These are phyloP conservation scores for Leccinum laetum DNA, from an alignment of 1,284 basidiomycete genomes.

Conservation along the genomic window DNA sequence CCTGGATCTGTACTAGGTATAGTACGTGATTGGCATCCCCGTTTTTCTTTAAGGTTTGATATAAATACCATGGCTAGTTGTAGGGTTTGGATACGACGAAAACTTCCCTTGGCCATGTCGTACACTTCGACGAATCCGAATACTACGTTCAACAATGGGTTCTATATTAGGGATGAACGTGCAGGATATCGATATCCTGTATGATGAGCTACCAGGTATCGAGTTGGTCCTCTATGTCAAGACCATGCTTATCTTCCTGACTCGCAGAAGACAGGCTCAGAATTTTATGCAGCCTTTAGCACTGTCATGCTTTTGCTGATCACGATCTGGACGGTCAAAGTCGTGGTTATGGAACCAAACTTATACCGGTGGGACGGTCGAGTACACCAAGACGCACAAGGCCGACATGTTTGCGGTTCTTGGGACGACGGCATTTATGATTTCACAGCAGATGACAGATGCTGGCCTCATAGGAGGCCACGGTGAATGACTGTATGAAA, in stretches of 20 bases:
- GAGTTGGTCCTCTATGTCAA: constrained; percentile 12
- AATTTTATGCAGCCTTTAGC: constrained; percentile 10
- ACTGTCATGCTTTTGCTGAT: constrained; percentile 1
- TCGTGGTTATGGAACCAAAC: not conserved
- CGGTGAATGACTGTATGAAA: no score
- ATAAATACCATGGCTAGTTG: not conserved
- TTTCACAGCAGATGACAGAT: constrained; percentile 7
- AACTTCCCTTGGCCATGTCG: not conserved
- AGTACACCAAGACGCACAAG: not conserved
- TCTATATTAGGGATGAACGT: not conserved
- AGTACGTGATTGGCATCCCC: no score
- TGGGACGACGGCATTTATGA: not conserved
- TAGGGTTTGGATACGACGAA: not conserved
- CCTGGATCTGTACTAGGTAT: not conserved
- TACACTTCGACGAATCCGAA: not conserved
- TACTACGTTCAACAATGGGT: not conserved
- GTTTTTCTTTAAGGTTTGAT: not conserved
- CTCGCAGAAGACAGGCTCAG: not conserved
- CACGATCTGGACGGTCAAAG: not conserved
- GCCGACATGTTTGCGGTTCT: not conserved
- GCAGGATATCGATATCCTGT: not conserved
- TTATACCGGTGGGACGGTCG: not conserved
- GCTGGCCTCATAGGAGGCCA: constrained; percentile 4
- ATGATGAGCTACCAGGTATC: constrained; percentile 3
- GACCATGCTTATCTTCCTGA: constrained; percentile 8